phyloP scores from a whole-genome alignment of 306 rosid species.

The Prinsepia uniflora region DNA sequence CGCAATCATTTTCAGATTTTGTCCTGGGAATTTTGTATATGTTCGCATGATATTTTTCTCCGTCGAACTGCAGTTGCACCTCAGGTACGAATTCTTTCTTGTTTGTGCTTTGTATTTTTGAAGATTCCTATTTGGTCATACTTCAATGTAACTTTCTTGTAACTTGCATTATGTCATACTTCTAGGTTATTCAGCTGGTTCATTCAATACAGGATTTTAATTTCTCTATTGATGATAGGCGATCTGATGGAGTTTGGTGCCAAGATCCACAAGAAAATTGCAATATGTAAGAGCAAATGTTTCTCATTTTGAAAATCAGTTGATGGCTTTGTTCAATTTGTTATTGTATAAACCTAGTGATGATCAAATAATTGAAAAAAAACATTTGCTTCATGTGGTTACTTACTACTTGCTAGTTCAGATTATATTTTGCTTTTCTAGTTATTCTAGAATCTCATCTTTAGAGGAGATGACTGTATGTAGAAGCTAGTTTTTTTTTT shows the following conservation, averaged over 20 bases:
- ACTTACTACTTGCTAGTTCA: neutral
- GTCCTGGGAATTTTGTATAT: conserved; percentile 47
- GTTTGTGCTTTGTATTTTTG: conserved; percentile 1
- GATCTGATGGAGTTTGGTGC: conserved; percentile 8
- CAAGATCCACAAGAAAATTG: conserved; percentile 15
- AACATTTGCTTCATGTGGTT: neutral
- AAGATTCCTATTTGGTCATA: neutral
- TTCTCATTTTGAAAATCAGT: neutral
- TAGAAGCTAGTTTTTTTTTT: neutral
- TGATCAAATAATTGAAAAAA: neutral
- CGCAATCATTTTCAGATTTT: conserved; percentile 23
- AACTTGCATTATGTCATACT: neutral
- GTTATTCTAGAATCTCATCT: neutral
- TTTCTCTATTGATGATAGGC: conserved; percentile 10
- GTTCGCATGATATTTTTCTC: conserved; percentile 38
- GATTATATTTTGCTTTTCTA: neutral
- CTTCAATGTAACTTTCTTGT: neutral
- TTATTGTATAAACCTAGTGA: conserved; percentile 1
- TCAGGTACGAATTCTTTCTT: conserved; percentile 23
- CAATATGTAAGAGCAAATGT: conserved; percentile 20
- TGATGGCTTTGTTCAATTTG: neutral
- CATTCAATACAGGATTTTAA: conserved; percentile 28
- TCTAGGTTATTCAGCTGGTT: conserved; percentile 32
- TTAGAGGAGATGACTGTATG: neutral
- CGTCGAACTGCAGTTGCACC: conserved; percentile 32